Base-by-base conservation (phyloP, 2,329 filamentous ascomycete species). In the Ciborinia camelliae region DNA sequence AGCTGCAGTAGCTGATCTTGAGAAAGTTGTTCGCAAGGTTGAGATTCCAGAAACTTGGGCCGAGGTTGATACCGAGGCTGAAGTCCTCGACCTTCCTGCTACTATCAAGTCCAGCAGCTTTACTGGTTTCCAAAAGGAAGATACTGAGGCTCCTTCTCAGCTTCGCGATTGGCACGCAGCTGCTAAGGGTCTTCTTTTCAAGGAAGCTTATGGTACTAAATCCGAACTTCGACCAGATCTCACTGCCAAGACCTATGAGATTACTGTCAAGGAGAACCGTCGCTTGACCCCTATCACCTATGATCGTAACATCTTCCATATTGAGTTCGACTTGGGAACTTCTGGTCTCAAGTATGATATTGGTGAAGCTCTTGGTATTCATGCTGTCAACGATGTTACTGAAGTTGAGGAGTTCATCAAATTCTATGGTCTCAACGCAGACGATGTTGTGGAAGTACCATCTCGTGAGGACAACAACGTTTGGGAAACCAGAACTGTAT, bases 261-360 rank as follows among this genome's bases (percentile, higher is more conserved):
- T 97, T 62, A 89, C 87, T 63, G 93, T 99, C 77, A 92, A 96
- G 81, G 95, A 98, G 81, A 97, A 96, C 80, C 91, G 95, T 68
- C 88, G 95, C 69, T 85, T 99, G 63, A 99, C 95, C 0, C 95
- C 95, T 3, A 73, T 79, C 30, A 90, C 88, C 39, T 99, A 99
- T 76, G 93, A 98, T 78, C 92, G 95, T 72, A 97, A 99, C 83
- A 98, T 99, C 78, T 99, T 99, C 89, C 95, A 99, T 81, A 98
- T 99, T 68, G 95, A 99, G 79, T 99, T 99, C 74, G 95, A 98
- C 75, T 86, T 99, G 30, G 94, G 94, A 67, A 80, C 89, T 73
- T 96, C 94, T 41, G 94, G 93, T 47, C 86, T 99, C 69, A 97
- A 86, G 50, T 99, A 99, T 80, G 91, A 96, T 76, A 98, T 99